These are phyloP conservation scores for Musa schizocarpa DNA, from an alignment of 176 grass and related monocot species.

Conservation along the genomic window DNA sequence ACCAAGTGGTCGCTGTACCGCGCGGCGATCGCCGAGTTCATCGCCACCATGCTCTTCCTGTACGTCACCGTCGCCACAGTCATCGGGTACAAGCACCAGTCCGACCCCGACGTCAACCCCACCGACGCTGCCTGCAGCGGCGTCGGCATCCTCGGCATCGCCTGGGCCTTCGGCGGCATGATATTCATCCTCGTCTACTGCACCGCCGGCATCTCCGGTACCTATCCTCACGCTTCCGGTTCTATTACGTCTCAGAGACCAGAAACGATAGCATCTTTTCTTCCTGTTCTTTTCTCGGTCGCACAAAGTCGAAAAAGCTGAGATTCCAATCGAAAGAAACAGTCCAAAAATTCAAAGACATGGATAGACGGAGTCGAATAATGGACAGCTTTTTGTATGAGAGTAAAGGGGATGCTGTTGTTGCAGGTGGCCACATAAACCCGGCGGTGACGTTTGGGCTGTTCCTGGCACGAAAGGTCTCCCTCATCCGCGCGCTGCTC, in stretches of 20 bases:
- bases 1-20: constrained; percentile 75
- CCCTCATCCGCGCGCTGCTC: constrained; percentile 62
- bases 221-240: no score
- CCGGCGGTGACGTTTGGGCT: constrained; percentile 87
- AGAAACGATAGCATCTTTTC: no score
- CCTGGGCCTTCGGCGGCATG: constrained; percentile 98
- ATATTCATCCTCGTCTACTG: constrained; percentile 99
- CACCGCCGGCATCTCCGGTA: constrained; percentile 87
- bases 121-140: constrained; percentile 65
- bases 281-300: no score
- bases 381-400: no score
- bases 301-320: no score
- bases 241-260: no score
- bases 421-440: constrained; percentile 72
- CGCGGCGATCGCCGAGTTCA: constrained; percentile 83
- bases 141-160: constrained; percentile 85
- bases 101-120: neutral
- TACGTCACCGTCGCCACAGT: constrained; percentile 80
- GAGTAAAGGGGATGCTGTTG: no score
- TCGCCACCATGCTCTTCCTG: constrained; percentile 86
- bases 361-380: no score
- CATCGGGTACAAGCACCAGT: constrained; percentile 85
- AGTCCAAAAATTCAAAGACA: no score
- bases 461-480: constrained; percentile 88
- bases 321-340: no score